phyloP scores from a whole-genome alignment of 2,329 filamentous ascomycete species.

The Apiospora phragmitis region DNA sequence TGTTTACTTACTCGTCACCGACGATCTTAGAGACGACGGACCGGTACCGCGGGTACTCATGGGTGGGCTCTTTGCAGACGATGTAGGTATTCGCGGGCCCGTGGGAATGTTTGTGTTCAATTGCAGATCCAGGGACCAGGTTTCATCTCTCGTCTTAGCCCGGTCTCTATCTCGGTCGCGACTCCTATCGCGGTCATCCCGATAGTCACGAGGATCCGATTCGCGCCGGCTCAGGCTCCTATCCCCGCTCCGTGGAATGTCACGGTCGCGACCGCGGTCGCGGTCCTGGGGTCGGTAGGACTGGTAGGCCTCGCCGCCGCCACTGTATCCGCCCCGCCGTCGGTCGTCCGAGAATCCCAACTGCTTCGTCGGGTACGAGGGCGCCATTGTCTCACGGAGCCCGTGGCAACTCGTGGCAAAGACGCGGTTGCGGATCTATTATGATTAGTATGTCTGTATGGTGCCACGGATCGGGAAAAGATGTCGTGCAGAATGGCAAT shows the following conservation, averaged over 20 bases:
- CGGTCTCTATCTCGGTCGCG: background rate
- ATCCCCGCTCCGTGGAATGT: background rate
- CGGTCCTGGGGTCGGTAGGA: background rate
- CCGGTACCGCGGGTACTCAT: background rate
- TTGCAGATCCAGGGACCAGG: too few relatives aligned
- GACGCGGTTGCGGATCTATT: background rate
- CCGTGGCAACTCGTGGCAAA: background rate
- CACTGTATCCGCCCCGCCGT: background rate
- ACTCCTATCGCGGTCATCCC: background rate
- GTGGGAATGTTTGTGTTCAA: background rate
- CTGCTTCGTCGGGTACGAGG: background rate
- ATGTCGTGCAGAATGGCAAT: background rate
- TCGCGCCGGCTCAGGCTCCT: background rate
- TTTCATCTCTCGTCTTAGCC: background rate
- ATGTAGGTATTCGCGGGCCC: background rate
- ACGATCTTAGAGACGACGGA: background rate
- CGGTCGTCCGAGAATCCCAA: background rate
- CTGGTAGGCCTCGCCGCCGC: background rate
- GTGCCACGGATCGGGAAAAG: background rate
- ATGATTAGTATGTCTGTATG: background rate
- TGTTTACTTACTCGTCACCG: background rate
- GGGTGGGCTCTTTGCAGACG: background rate
- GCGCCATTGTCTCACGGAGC: background rate
- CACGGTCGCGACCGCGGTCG: background rate
- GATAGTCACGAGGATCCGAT: background rate